Conservation (phyloP, 345 rosid species). For the Citrus reticulata region DNA sequence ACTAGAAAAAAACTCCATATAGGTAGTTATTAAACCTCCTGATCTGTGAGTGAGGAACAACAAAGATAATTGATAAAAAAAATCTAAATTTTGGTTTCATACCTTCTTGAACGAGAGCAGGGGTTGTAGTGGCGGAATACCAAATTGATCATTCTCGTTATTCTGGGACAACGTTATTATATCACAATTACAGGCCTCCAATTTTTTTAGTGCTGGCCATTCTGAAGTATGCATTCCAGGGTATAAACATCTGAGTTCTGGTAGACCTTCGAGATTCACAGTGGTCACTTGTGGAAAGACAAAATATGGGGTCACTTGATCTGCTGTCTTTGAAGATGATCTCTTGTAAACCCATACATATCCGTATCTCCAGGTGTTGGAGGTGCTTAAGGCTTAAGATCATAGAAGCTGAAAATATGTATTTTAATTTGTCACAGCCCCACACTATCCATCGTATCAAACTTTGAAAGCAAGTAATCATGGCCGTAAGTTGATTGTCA, state of each 20-base stretch:
- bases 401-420: not conserved
- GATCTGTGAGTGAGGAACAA: not conserved
- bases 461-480: not conserved
- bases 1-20: too few relatives aligned
- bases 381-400: not conserved
- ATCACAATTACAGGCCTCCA: not conserved
- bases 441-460: not conserved
- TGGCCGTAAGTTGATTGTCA: not conserved
- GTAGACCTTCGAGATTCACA: not conserved
- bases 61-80: not conserved
- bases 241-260: constrained; percentile 18
- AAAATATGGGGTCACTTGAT: not conserved
- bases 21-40: too few relatives aligned
- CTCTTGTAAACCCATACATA: not conserved
- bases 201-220: constrained; percentile 14
- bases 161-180: not conserved
- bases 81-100: not conserved
- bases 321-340: constrained; percentile 8
- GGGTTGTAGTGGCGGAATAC: not conserved
- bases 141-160: not conserved
- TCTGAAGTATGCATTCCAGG: constrained; percentile 14
- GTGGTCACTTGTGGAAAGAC: constrained; percentile 17
- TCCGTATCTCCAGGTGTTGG: not conserved
- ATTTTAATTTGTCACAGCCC: not conserved
- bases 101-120: constrained; percentile 7